A percentile compares a stretch with the other conserved stretches of the same genome.
phyloP scores from a whole-genome alignment of 2,329 filamentous ascomycete species.

The Mollisia scopiformis region DNA sequence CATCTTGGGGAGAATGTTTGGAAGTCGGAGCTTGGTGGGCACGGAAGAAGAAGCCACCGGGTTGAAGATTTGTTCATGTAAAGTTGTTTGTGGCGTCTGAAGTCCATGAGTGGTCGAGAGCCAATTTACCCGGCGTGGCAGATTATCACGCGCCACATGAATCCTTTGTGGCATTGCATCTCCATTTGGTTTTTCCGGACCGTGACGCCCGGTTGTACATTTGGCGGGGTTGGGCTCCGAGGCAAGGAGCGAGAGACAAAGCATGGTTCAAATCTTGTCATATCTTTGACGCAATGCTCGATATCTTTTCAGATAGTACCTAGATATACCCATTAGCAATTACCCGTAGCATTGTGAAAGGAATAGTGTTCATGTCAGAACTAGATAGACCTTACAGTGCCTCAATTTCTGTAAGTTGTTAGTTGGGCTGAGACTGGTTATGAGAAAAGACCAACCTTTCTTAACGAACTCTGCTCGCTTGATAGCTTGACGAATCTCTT shows the following conservation, averaged over 20 bases:
- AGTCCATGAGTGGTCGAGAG: constrained; percentile 1
- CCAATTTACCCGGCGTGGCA: constrained; percentile 11
- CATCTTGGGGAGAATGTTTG: constrained; percentile 83
- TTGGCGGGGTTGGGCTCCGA: neutral
- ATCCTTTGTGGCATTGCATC: neutral
- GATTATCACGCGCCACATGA: constrained; percentile 11
- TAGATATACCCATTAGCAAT: constrained; percentile 43
- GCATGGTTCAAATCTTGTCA: constrained; percentile 34
- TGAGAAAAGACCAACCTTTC: constrained; percentile 63
- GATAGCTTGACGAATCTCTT: constrained; percentile 76
- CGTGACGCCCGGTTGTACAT: constrained; percentile 2
- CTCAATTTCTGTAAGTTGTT: constrained; percentile 72
- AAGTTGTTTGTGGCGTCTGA: neutral
- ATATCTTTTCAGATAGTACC: constrained; percentile 92
- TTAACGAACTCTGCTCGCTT: constrained; percentile 84
- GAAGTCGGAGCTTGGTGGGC: constrained; percentile 88
- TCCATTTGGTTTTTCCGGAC: constrained; percentile 8
- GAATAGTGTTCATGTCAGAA: neutral
- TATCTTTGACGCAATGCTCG: constrained; percentile 84
- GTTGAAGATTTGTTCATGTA: constrained; percentile 12
- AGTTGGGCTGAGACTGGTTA: neutral
- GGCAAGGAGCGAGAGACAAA: neutral
- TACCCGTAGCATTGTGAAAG: constrained; percentile 1
- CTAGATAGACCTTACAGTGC: constrained; percentile 69
- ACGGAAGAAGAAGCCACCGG: constrained; percentile 72